A percentile compares a stretch with the other conserved stretches of the same genome.
Evolutionary conservation across 2,329 filamentous ascomycete species (phyloP).

Genomic region (Scedosporium minutisporum): DNA sequence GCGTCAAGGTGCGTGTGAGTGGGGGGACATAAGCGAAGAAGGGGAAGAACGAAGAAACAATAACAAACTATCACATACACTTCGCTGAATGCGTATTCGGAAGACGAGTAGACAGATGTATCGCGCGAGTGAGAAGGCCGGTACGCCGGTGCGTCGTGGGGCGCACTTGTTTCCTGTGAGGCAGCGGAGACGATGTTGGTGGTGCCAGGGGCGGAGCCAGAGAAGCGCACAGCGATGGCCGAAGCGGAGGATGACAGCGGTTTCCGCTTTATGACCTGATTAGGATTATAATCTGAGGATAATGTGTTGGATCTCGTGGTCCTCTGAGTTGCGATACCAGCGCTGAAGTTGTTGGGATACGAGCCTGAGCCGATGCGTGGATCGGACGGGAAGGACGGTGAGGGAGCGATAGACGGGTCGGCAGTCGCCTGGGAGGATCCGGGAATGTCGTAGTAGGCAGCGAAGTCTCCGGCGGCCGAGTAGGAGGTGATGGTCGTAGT

Average conservation of each 20-base stretch:
- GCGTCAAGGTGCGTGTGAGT: neutral
- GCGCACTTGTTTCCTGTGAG: slow-evolving; percentile 3
- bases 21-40: neutral
- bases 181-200: slow-evolving; percentile 20
- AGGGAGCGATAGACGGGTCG: neutral
- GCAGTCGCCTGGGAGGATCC: neutral
- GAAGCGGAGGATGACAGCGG: slow-evolving; percentile 48
- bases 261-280: slow-evolving; percentile 43
- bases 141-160: slow-evolving; percentile 10
- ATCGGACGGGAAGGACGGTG: neutral
- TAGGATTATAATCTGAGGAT: slow-evolving; percentile 4
- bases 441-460: neutral
- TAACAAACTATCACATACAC: neutral
- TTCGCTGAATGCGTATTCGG: neutral
- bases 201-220: slow-evolving; percentile 20
- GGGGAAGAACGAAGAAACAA: neutral
- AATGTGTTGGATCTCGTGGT: slow-evolving; percentile 4
- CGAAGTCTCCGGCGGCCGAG: neutral
- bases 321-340: neutral
- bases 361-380: neutral
- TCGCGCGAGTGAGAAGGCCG: slow-evolving; percentile 13
- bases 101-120: slow-evolving; percentile 1
- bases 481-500: neutral
- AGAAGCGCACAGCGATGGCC: slow-evolving; percentile 38
- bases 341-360: neutral